phyloP scores from a whole-genome alignment of 176 grass and related monocot genomes.

The Phoenix dactylifera region DNA sequence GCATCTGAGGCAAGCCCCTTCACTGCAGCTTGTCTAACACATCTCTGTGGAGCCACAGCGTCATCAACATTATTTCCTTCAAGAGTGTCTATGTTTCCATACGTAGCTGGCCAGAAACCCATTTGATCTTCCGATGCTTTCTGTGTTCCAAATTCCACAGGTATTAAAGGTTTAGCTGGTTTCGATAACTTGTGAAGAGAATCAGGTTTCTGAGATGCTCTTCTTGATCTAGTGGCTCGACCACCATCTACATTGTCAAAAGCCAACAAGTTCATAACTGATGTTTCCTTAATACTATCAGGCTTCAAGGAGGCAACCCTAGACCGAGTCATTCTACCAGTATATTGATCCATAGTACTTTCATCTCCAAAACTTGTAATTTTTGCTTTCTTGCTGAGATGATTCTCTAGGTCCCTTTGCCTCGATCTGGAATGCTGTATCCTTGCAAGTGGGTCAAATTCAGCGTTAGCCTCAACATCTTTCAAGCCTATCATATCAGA shows the following conservation, averaged over 20 bases:
- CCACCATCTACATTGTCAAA: constrained; percentile 20
- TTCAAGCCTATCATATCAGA: constrained; percentile 25
- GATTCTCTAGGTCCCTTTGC: constrained; percentile 33
- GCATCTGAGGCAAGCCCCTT: constrained; percentile 2
- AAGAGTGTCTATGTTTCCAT: constrained; percentile 6
- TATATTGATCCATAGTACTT: constrained; percentile 4
- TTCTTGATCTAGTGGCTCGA: constrained; percentile 5
- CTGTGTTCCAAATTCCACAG: not conserved
- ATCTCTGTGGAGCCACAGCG: too few relatives aligned
- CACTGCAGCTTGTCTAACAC: constrained; percentile 14
- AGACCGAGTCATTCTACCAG: constrained; percentile 11
- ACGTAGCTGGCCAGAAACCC: not conserved
- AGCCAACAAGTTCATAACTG: not conserved
- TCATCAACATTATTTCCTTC: constrained; percentile 2
- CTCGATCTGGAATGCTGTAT: constrained; percentile 61
- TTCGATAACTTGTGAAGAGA: not conserved
- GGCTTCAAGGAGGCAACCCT: constrained; percentile 21
- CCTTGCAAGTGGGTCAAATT: constrained; percentile 27
- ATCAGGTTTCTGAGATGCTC: not conserved
- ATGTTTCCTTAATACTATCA: constrained; percentile 10
- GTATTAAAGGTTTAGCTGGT: not conserved
- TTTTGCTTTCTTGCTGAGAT: constrained; percentile 18
- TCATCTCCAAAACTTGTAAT: constrained; percentile 13
- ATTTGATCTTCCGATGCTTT: too few relatives aligned
- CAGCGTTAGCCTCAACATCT: constrained; percentile 22